Evolutionary conservation across 306 rosid species (phyloP), one percentile per base, ranked within the genome.

Genomic region (Vigna mungo): DNA sequence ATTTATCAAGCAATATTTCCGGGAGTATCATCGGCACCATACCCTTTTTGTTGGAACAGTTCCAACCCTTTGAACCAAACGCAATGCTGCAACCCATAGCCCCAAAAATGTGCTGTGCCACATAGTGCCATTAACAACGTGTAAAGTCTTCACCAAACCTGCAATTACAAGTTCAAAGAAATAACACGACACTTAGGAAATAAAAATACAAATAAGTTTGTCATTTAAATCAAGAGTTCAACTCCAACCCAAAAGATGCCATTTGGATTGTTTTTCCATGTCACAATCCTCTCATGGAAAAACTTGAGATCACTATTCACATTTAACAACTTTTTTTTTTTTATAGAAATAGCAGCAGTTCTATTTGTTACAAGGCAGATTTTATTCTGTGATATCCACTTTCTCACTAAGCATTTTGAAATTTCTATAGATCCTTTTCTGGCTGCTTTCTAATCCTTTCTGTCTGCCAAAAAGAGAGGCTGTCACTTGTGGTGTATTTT

Each of bases 1-100:
- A 75, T 52, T 74, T 67, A 56, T 65, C 30, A 55, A 46, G 76
- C 47, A 78, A 67, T 47, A 46, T 68, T 65, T 71, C 79, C 4
- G 51, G 32, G 53, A 76, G 67, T 67, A 72, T n/a, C 34, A 74
- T 76, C 17, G 55, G 60, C 39, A 68, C 74, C 69, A 64, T 58
- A 68, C 20, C 51, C 16, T 41, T 37, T 78, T 44, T 17, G 23
- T 55, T 64, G 16, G 60, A 82, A 75, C 43, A 72, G 77, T 71
- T 84, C 89, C 75, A 87, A 94, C 97, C 97, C 97, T 92, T 83
- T 90, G 98, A 79, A 94, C 88, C 62, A 92, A 90, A 49, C 96
- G 95, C 32, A 94, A 84, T 30, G 96, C 95, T 80, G 98, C 86
- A 82, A 88, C 75, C 98, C 98, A 94, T 81, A 94, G 79, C 78